Conservation (phyloP, 2,329 filamentous ascomycete genomes). For the Colletotrichum destructivum region DNA sequence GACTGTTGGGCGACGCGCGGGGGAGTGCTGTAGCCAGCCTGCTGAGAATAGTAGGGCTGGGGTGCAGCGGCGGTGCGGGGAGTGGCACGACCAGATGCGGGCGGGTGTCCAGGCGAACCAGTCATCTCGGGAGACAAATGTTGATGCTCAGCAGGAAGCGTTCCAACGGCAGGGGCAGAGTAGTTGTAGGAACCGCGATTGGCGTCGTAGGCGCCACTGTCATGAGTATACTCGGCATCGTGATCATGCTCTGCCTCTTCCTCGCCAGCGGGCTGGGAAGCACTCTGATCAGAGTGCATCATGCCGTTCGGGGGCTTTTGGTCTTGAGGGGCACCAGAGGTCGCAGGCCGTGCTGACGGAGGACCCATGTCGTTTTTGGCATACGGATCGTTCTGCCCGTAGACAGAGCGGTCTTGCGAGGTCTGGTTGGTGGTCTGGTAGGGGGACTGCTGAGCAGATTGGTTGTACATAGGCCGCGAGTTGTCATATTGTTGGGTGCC, state of each 20-base stretch:
- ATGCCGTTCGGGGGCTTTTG: slow-evolving; percentile 78
- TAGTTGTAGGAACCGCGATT: slow-evolving; percentile 85
- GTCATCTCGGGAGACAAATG: slow-evolving; percentile 88
- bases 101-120: slow-evolving; percentile 84
- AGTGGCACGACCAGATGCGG: slow-evolving; percentile 86
- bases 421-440: slow-evolving; percentile 76
- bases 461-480: slow-evolving; percentile 84
- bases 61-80: slow-evolving; percentile 82
- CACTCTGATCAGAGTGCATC: slow-evolving; percentile 68
- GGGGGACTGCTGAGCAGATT: slow-evolving; percentile 78
- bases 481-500: slow-evolving; percentile 81
- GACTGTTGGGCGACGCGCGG: slow-evolving; percentile 77
- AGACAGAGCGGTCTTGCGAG: slow-evolving; percentile 74
- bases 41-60: slow-evolving; percentile 80
- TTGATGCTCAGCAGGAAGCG: slow-evolving; percentile 79
- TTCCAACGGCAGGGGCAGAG: slow-evolving; percentile 75
- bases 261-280: slow-evolving; percentile 69
- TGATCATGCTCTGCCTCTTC: slow-evolving; percentile 83
- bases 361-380: slow-evolving; percentile 92
- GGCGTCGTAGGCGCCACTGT: slow-evolving; percentile 80
- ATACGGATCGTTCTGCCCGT: slow-evolving; percentile 78
- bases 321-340: slow-evolving; percentile 72
- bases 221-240: slow-evolving; percentile 89
- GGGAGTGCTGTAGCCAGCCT: slow-evolving; percentile 82
- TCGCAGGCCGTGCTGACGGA: slow-evolving; percentile 74